These are phyloP conservation scores for Pistacia integerrima DNA, from an alignment of 345 rosid species.

Conservation along the genomic window DNA sequence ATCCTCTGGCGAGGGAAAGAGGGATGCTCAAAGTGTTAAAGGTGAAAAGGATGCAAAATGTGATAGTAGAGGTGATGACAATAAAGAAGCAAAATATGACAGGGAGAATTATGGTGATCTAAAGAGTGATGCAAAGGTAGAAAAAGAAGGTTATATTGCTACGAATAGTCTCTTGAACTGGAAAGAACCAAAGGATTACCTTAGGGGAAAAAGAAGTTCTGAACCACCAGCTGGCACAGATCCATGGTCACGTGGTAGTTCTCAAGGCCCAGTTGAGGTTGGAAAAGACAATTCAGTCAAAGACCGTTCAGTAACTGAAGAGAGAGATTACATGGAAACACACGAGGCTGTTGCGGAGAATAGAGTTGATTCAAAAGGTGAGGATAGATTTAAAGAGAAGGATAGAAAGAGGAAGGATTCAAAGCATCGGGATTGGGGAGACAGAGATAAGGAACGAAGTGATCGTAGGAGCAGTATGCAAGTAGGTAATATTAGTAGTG, in stretches of 20 bases:
- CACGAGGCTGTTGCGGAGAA: constrained; percentile 90
- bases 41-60: constrained; percentile 68
- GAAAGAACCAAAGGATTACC: constrained; percentile 87
- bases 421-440: constrained; percentile 87
- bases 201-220: constrained; percentile 70
- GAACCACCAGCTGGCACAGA: constrained; percentile 66
- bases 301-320: constrained; percentile 59
- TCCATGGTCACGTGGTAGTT: constrained; percentile 65
- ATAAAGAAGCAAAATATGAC: constrained; percentile 64
- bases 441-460: constrained; percentile 85
- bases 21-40: constrained; percentile 71
- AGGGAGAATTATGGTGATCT: constrained; percentile 54
- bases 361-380: constrained; percentile 75
- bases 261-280: constrained; percentile 55
- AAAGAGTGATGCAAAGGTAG: constrained; percentile 62
- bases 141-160: constrained; percentile 59
- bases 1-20: constrained; percentile 55
- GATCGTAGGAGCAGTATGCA: constrained; percentile 69
- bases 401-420: constrained; percentile 87
- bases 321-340: constrained; percentile 54
- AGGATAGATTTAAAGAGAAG: constrained; percentile 87
- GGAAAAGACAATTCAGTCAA: constrained; percentile 59
- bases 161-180: constrained; percentile 58
- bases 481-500: constrained; percentile 53
- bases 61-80: constrained; percentile 67